These are phyloP conservation scores for Chrysosphaeria jannelii DNA, from an alignment of 2,329 filamentous ascomycete species.

Conservation along the genomic window DNA sequence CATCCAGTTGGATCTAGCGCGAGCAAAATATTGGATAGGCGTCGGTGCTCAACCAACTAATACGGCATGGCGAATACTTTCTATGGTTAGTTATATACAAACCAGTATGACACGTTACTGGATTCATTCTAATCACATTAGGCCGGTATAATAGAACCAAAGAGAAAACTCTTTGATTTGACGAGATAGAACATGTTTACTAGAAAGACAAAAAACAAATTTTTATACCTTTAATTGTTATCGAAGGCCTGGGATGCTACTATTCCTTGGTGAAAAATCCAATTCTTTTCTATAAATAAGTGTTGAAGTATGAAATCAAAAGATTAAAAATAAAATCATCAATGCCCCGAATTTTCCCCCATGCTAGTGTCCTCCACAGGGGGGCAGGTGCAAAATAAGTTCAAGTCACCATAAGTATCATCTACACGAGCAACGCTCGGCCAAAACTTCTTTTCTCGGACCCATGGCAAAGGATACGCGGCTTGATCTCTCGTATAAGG, in stretches of 20 bases:
- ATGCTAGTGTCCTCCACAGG: constrained; percentile 45
- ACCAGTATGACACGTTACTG: neutral
- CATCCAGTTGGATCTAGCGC: constrained; percentile 51
- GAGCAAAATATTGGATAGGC: constrained; percentile 87
- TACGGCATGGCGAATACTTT: constrained; percentile 58
- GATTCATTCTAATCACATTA: constrained; percentile 1
- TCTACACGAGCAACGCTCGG: constrained; percentile 63
- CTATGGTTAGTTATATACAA: constrained; percentile 41
- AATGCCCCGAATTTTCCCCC: too few relatives aligned
- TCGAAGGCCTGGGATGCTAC: too few relatives aligned
- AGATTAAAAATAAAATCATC: neutral
- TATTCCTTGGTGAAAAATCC: too few relatives aligned
- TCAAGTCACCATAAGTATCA: constrained; percentile 78
- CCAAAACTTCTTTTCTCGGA: constrained; percentile 97
- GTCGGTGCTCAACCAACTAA: constrained; percentile 89
- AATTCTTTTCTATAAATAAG: too few relatives aligned
- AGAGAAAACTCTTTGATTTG: constrained; percentile 2
- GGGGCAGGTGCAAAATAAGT: constrained; percentile 84
- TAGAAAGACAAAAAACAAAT: constrained; percentile 1
- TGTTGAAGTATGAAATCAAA: neutral
- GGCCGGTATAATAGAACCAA: constrained; percentile 4
- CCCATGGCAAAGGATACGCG: constrained; percentile 55
- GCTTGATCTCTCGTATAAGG: constrained; percentile 55
- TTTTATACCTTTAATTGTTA: too few relatives aligned
- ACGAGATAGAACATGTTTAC: too few relatives aligned